Percentiles rank a stretch among this genome's conserved stretches.
These are phyloP conservation scores for Phlebopus sp. DNA, from an alignment of 1,284 basidiomycete species.

Conservation along the genomic window DNA sequence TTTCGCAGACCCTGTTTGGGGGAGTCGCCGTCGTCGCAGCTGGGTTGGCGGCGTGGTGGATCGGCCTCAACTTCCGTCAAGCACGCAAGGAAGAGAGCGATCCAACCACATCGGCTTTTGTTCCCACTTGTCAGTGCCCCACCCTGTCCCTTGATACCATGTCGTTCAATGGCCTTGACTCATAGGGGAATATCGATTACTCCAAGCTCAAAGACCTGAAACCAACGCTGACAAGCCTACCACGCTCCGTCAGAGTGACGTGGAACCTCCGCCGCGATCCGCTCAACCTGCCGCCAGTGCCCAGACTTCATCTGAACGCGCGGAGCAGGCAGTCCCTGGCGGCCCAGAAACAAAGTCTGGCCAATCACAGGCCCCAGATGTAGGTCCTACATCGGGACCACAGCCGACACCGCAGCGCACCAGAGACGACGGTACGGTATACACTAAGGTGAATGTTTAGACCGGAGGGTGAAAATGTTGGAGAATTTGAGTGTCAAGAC, in stretches of 20 bases:
- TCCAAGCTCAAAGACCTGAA: constrained; percentile 17
- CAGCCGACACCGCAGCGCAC: constrained; percentile 3
- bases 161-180: not conserved
- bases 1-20: constrained; percentile 22
- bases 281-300: not conserved
- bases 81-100: constrained; percentile 15
- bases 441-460: not conserved
- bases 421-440: not conserved
- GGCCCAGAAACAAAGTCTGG: constrained; percentile 2
- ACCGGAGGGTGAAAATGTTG: no score
- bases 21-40: constrained; percentile 16
- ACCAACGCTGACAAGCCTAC: constrained; percentile 17
- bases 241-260: not conserved
- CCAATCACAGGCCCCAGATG: not conserved
- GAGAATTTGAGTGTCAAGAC: no score
- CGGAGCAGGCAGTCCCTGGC: constrained; percentile 3
- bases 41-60: constrained; percentile 19
- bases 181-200: constrained; percentile 23
- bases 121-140: constrained; percentile 16
- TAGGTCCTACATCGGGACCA: constrained; percentile 1
- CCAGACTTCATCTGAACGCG: not conserved
- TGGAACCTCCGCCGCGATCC: not conserved
- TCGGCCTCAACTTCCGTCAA: constrained; percentile 15
- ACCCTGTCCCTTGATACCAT: not conserved
- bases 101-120: constrained; percentile 1